Evolutionary conservation across 1,284 basidiomycete genomes (phyloP).

Genomic region (Grifola frondosa): DNA sequence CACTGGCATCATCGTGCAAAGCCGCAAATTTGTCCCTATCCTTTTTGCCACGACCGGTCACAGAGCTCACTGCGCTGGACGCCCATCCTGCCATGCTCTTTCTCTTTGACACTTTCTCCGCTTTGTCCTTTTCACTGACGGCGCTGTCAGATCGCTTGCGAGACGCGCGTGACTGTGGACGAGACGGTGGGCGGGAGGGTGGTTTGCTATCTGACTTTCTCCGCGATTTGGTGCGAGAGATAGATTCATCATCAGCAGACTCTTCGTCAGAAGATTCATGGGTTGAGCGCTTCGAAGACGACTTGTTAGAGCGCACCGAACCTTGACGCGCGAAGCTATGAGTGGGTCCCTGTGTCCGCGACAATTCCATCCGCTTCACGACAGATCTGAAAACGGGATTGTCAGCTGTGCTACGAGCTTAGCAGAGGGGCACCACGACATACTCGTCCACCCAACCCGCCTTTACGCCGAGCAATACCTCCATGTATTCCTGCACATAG

Average conservation of each 20-base stretch:
- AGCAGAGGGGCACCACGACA: constrained; percentile 21
- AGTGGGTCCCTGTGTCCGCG: constrained; percentile 14
- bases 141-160: constrained; percentile 61
- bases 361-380: constrained; percentile 5
- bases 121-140: constrained; percentile 34
- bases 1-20: constrained; percentile 34
- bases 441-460: constrained; percentile 65
- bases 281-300: constrained; percentile 9
- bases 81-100: constrained; percentile 66
- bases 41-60: constrained; percentile 60
- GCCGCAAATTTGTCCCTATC: constrained; percentile 51
- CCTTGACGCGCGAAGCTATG: constrained; percentile 15
- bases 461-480: constrained; percentile 68
- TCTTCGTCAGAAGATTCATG: constrained; percentile 14
- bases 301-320: constrained; percentile 19
- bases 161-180: constrained; percentile 53
- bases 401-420: no score
- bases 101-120: constrained; percentile 27
- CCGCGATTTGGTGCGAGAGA: constrained; percentile 31
- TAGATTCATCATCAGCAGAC: constrained; percentile 15
- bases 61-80: constrained; percentile 56
- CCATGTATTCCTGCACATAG: constrained; percentile 70
- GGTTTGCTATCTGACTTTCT: constrained; percentile 45
- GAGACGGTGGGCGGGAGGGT: constrained; percentile 53
- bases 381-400: constrained; percentile 6